Conservation (phyloP, 169 alveolate species). For the Eimeria sp. region DNA sequence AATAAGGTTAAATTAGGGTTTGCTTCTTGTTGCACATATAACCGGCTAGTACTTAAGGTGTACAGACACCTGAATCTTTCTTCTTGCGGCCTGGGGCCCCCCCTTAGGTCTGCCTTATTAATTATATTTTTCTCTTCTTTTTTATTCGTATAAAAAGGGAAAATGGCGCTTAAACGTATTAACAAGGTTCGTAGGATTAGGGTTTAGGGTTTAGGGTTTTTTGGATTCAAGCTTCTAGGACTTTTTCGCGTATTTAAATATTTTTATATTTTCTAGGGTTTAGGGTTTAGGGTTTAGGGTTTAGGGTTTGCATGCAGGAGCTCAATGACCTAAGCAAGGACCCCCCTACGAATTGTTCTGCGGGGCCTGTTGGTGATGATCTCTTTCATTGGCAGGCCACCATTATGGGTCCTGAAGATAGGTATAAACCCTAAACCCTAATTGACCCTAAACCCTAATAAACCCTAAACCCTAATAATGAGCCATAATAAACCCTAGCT, state of each 20-base stretch:
- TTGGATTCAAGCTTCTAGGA: neutral
- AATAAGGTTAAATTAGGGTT: neutral
- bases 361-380: constrained; percentile 99
- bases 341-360: constrained; percentile 99
- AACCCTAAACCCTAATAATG: constrained; percentile 3
- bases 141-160: neutral
- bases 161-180: constrained; percentile 96
- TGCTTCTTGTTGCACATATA: neutral
- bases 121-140: neutral
- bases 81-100: constrained; percentile 48
- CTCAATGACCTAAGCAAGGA: constrained; percentile 98
- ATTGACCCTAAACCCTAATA: constrained; percentile 1
- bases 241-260: neutral
- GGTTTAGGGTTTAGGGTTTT: no score
- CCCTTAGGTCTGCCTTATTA: neutral
- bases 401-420: constrained; percentile 99
- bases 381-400: constrained; percentile 99
- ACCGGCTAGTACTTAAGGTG: neutral
- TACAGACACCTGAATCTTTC: constrained; percentile 4
- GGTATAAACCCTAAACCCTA: constrained; percentile 84
- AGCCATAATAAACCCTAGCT: neutral
- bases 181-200: constrained; percentile 88
- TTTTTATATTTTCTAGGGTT: neutral
- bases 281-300: neutral
- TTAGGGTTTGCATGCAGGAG: constrained; percentile 91